Evolutionary conservation across 768 basidiomycete species (phyloP).

Genomic region (Paxillus ammoniavirescens): DNA sequence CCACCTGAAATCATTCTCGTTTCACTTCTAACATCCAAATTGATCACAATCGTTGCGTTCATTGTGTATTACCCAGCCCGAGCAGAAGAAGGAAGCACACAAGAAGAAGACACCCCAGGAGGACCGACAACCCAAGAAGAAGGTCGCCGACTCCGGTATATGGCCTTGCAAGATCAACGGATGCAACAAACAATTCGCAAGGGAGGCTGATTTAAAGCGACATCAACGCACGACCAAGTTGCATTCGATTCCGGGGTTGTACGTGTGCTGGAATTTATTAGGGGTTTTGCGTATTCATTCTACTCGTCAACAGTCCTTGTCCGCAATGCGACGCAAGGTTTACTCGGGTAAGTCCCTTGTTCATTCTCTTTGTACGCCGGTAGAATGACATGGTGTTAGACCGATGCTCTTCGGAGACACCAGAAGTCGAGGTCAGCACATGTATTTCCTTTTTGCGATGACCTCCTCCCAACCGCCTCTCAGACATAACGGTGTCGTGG

Average conservation of each 20-base stretch:
- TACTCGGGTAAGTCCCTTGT: conserved; percentile 57
- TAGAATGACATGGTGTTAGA: conserved; percentile 40
- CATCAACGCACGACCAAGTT: conserved; percentile 79
- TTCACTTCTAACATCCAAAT: not conserved
- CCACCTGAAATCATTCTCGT: conserved; percentile 14
- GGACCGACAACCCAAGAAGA: conserved; percentile 54
- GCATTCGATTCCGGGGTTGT: conserved; percentile 77
- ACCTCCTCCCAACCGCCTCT: conserved; percentile 1
- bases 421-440: conserved; percentile 68
- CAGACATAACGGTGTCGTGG: conserved; percentile 65
- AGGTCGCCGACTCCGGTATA: conserved; percentile 46
- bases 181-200: conserved; percentile 78
- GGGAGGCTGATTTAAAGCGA: conserved; percentile 79
- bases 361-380: conserved; percentile 11
- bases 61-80: conserved; percentile 24
- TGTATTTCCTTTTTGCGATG: conserved; percentile 2
- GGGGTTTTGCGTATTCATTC: conserved; percentile 16
- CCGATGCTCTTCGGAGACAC: conserved; percentile 78
- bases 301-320: conserved; percentile 49
- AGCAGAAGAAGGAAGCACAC: conserved; percentile 42
- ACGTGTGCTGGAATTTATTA: conserved; percentile 26
- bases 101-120: conserved; percentile 36
- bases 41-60: conserved; percentile 4
- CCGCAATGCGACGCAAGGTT: conserved; percentile 81
- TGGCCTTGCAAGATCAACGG: conserved; percentile 85